A percentile compares a stretch with the other conserved stretches of the same genome.
phyloP scores from a whole-genome alignment of 257 asterid species.

The Solanum medicagineum region DNA sequence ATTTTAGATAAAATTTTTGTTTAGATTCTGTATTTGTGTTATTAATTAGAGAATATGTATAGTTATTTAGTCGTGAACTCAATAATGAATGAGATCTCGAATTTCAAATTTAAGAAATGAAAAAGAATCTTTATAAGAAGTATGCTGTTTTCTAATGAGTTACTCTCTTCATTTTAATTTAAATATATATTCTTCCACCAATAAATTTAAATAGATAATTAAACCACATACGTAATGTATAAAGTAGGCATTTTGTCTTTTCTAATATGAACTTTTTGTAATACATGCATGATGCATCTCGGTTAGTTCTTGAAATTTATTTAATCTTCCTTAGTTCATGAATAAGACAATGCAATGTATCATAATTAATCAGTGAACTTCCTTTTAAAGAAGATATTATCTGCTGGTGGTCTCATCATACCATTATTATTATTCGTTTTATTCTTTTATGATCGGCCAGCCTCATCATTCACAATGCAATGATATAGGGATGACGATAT shows the following conservation, averaged over 20 bases:
- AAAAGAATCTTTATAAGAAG: no score
- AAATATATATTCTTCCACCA: no score
- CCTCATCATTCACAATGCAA: background rate
- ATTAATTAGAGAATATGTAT: no score
- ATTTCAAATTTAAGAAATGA: background rate
- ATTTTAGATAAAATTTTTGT: no score
- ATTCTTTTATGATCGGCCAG: background rate
- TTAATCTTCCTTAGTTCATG: background rate
- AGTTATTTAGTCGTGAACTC: no score
- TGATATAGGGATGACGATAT: background rate
- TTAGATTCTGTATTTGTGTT: no score
- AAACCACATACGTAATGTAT: background rate
- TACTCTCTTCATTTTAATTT: background rate
- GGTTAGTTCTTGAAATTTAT: no score
- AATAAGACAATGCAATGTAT: background rate
- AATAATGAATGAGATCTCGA: background rate
- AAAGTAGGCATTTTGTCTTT: no score
- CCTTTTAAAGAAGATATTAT: background rate
- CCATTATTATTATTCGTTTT: background rate
- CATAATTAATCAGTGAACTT: background rate
- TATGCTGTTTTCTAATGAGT: background rate
- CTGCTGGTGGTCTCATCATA: background rate
- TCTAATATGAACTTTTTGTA: background rate
- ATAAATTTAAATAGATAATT: no score
- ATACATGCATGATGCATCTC: no score